Base-by-base conservation (phyloP, 371 early-diverging fungal genomes). In the Apophysomyces trapeziformis region DNA sequence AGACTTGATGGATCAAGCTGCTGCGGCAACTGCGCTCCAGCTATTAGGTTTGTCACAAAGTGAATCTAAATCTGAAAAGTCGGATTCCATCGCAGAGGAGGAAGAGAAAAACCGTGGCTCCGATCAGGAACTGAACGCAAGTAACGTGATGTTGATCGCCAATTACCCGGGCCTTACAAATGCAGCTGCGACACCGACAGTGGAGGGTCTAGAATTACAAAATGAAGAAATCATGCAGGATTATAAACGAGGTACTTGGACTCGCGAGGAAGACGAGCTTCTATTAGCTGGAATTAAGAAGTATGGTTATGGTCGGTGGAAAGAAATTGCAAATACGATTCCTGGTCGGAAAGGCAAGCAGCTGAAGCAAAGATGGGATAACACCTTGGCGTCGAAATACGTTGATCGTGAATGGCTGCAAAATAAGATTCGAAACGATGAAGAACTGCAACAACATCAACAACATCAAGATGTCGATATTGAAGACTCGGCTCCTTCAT, bases 281-380 rank as follows among this genome's bases (percentile, higher is more conserved):
- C 47, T 77, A 12, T 62, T 77, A 36, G 63, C 67, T 1, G 77
- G 77, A 45, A 77, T 77, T 26, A 71, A 72, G 16, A 69, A 67
- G 13, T 68, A 69, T 39, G 77, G 77, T 0, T 77, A 77, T 67
- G 77, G 77, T 32, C 69, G 74, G 43, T 77, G 77, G 77, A 77
- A 77, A 46, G 77, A 77, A 32, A 74, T 77, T 56, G 77, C 77
- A 13, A 63, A 43, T n/a, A 69, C 69, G 37, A 77, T 77, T 58
- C 74, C 77, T 9, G 77, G 77, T 18, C 69, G 77, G 5, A 77
- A 77, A 38, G 72, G 74, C 26, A 77, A 77, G 38, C 74, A 77
- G 50, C 57, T 77, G 26, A 77, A 77, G 38, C 77, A 77, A 18
- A 72, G 77, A 9, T 77, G 77, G 77, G 77, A 77, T 38, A 74